phyloP scores from a whole-genome alignment of 2,329 filamentous ascomycete genomes.

The Clarireedia sp. region DNA sequence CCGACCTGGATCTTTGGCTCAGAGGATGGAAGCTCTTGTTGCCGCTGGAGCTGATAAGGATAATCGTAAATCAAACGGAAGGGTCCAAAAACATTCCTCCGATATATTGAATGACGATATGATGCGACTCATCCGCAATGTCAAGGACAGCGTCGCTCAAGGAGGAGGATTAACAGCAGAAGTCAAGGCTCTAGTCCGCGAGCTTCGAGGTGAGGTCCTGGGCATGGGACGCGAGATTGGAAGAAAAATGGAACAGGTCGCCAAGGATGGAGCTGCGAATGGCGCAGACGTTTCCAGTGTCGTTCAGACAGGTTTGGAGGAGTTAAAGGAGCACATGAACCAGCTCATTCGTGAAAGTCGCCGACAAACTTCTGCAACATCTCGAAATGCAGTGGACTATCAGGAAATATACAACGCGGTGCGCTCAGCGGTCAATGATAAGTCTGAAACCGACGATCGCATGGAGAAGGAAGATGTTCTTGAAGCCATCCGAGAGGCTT shows the following conservation, averaged over 20 bases:
- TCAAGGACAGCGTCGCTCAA: constrained; percentile 87
- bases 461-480: constrained; percentile 77
- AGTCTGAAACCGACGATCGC: constrained; percentile 41
- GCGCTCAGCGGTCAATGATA: constrained; percentile 59
- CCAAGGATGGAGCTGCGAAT: constrained; percentile 36
- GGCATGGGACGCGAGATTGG: constrained; percentile 91
- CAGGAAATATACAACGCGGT: constrained; percentile 82
- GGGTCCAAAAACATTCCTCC: constrained; percentile 7
- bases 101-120: constrained; percentile 69
- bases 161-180: constrained; percentile 84
- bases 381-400: constrained; percentile 61
- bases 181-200: constrained; percentile 82
- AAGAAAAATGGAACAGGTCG: constrained; percentile 70
- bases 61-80: constrained; percentile 11
- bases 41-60: constrained; percentile 21
- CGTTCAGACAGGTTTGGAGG: constrained; percentile 69
- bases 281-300: constrained; percentile 60
- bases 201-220: constrained; percentile 83
- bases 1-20: constrained; percentile 26
- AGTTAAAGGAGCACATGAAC: constrained; percentile 80
- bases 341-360: constrained; percentile 69
- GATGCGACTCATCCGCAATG: constrained; percentile 70
- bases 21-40: constrained; percentile 28
- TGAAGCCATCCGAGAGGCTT: constrained; percentile 78
- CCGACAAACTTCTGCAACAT: constrained; percentile 58